Evolutionary conservation across 1,284 basidiomycete genomes (phyloP).

Genomic region (Boletus calvinii): DNA sequence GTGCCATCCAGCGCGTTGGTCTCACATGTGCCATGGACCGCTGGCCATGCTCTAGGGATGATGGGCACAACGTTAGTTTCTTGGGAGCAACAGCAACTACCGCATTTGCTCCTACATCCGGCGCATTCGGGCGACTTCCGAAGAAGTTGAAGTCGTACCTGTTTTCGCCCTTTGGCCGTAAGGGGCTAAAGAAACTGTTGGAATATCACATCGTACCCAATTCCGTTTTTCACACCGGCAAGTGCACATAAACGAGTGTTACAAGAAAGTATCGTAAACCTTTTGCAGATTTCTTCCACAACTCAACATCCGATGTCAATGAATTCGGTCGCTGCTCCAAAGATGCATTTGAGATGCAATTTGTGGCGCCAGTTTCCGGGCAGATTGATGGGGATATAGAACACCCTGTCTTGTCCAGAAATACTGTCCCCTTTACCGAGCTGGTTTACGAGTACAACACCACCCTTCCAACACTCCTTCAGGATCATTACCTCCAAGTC

Average conservation of each 20-base stretch:
- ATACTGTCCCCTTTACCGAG: conserved; percentile 14
- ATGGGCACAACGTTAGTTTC: conserved; percentile 38
- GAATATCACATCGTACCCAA: conserved; percentile 67
- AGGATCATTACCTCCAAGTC: conserved; percentile 48
- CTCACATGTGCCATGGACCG: conserved; percentile 49
- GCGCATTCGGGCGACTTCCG: conserved; percentile 61
- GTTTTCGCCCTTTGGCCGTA: conserved; percentile 66
- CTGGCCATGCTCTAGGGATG: conserved; percentile 39
- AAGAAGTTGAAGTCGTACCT: conserved; percentile 56
- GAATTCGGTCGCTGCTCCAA: neutral
- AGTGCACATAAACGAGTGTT: conserved; percentile 12
- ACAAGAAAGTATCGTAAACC: neutral
- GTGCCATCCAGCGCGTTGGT: conserved; percentile 55
- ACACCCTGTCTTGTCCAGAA: neutral
- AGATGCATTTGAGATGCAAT: neutral
- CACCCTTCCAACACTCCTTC: conserved; percentile 49
- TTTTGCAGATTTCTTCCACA: conserved; percentile 24
- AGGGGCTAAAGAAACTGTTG: conserved; percentile 58
- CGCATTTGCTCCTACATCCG: conserved; percentile 64
- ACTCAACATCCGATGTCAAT: conserved; percentile 10
- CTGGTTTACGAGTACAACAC: conserved; percentile 47
- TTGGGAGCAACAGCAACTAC: conserved; percentile 56
- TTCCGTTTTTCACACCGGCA: conserved; percentile 54
- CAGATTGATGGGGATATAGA: neutral
- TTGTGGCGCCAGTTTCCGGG: neutral